phyloP scores from a whole-genome alignment of 2,329 filamentous ascomycete species.

The Penicillium sp. region DNA sequence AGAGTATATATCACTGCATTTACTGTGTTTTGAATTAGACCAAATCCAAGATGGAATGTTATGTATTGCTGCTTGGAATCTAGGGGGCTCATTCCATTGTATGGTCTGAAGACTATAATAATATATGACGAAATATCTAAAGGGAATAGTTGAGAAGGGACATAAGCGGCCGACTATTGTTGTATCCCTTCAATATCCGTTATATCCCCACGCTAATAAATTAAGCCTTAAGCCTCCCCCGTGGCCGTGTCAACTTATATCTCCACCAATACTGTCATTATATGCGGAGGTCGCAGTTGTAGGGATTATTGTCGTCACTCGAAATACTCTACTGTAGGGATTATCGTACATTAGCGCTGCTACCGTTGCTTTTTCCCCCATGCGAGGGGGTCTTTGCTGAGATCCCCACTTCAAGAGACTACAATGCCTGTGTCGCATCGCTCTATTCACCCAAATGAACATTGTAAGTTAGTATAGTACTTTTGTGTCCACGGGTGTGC shows the following conservation, averaged over 20 bases:
- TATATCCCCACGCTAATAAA: too few species aligned
- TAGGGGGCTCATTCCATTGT: background rate
- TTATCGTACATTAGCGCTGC: conserved; percentile 11
- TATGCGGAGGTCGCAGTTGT: conserved; percentile 1
- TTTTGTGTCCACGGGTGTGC: background rate
- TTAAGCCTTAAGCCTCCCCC: too few species aligned
- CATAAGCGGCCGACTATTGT: too few species aligned
- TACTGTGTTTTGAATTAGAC: background rate
- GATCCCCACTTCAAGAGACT: background rate
- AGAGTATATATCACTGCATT: background rate
- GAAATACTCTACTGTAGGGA: background rate
- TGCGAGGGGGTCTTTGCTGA: conserved; percentile 1
- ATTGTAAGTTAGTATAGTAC: background rate
- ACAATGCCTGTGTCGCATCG: background rate
- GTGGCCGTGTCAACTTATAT: too few species aligned
- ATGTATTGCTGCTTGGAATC: background rate
- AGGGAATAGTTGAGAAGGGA: too few species aligned
- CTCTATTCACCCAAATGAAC: background rate
- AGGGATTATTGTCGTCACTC: too few species aligned
- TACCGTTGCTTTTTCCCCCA: conserved; percentile 22
- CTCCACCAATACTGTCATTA: conserved; percentile 11
- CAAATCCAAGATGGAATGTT: background rate
- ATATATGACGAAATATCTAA: too few species aligned
- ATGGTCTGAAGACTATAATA: background rate
- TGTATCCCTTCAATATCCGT: too few species aligned